These are phyloP conservation scores for Coemansia sp. DNA, from an alignment of 371 early-diverging fungal genomes.

Conservation along the genomic window DNA sequence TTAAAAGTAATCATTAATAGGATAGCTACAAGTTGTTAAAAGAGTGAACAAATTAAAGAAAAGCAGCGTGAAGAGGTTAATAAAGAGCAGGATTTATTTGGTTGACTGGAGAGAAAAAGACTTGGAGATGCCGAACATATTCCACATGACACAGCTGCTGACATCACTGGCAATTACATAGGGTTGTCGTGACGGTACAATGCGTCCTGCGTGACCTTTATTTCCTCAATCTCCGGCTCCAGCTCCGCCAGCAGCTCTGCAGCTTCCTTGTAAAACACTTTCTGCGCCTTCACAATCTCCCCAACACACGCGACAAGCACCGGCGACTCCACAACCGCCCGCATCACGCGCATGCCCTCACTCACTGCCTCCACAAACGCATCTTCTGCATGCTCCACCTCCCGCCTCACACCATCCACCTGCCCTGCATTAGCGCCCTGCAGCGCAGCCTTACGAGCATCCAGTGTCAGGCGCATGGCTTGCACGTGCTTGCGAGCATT, in stretches of 20 bases:
- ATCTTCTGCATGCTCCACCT: conserved; percentile 90
- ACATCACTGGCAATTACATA: too few species aligned
- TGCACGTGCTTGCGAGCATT: conserved; percentile 82
- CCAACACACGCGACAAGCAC: conserved; percentile 81
- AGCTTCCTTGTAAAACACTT: conserved; percentile 80
- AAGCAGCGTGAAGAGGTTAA: too few species aligned
- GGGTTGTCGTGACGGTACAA: conserved; percentile 63
- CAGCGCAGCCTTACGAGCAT: conserved; percentile 77
- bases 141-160: too few species aligned
- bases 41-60: too few species aligned
- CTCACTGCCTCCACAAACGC: conserved; percentile 89
- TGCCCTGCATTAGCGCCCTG: conserved; percentile 67
- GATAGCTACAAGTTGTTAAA: too few species aligned
- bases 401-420: conserved; percentile 68
- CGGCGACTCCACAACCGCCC: conserved; percentile 83
- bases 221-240: conserved; percentile 89
- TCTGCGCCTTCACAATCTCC: conserved; percentile 83
- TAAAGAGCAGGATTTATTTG: too few species aligned
- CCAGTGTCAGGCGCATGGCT: conserved; percentile 74
- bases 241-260: conserved; percentile 75
- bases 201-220: conserved; percentile 86
- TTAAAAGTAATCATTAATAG: too few species aligned
- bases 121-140: too few species aligned
- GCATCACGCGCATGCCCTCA: conserved; percentile 89
- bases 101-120: too few species aligned